A percentile compares a stretch with the other conserved stretches of the same genome.
Conservation (phyloP, 106 monocot genomes). For the Acorus calamus region DNA sequence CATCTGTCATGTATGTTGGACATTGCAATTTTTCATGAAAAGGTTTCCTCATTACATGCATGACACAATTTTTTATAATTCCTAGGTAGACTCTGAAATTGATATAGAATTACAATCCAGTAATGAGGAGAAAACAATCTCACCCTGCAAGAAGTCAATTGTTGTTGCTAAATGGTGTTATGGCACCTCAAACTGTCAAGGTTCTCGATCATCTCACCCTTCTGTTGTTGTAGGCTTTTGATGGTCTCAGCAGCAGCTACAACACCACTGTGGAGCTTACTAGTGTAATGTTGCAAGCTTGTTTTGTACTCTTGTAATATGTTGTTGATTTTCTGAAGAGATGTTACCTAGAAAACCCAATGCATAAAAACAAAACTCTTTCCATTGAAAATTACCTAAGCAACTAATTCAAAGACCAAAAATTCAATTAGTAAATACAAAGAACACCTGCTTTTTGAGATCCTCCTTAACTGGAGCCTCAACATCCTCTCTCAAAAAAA, state of each 20-base stretch:
- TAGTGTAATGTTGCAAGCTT: constrained; percentile 79
- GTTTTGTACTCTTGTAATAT: constrained; percentile 79
- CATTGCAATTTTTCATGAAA: no score
- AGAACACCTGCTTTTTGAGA: constrained; percentile 37
- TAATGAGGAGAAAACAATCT: constrained; percentile 13
- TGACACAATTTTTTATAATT: no score
- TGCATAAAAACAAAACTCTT: constrained; percentile 3
- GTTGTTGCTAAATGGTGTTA: constrained; percentile 41
- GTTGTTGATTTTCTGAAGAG: constrained; percentile 62
- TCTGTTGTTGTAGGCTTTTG: constrained; percentile 56
- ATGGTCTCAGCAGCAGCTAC: constrained; percentile 36
- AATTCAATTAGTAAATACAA: no score
- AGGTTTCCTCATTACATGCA: no score
- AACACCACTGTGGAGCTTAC: constrained; percentile 70
- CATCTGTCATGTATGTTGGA: no score
- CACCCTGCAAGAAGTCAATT: constrained; percentile 61
- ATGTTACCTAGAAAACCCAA: constrained; percentile 59
- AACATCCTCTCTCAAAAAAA: no score
- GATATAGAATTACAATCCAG: no score
- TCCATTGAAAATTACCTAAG: not conserved
- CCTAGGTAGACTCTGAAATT: no score
- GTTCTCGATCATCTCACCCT: constrained; percentile 62
- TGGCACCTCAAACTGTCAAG: constrained; percentile 45
- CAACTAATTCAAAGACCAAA: no score
- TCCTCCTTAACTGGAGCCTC: no score